Percentiles rank a stretch among this genome's conserved stretches.
phyloP scores from a whole-genome alignment of 2,329 filamentous ascomycete species.

The Penicillium sp. region DNA sequence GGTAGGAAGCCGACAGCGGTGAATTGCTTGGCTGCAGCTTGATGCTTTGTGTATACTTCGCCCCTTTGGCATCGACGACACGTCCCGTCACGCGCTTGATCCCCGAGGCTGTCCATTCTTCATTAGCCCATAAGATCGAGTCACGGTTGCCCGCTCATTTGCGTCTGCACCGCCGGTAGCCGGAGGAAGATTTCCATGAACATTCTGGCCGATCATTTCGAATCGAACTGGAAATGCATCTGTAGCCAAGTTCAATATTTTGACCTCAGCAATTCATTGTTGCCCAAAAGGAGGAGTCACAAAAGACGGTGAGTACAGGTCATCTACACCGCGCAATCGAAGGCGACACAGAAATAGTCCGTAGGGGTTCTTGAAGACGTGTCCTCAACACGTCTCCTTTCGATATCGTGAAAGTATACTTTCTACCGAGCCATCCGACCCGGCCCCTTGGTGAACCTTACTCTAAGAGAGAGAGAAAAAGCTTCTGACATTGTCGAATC shows the following conservation, averaged over 20 bases:
- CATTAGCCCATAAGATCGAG: background rate
- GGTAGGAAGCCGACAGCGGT: slow-evolving; percentile 16
- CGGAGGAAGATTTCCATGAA: slow-evolving; percentile 6
- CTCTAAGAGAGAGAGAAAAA: background rate
- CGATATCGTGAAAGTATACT: slow-evolving; percentile 1
- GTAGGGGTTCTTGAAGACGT: background rate
- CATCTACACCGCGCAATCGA: slow-evolving; percentile 6
- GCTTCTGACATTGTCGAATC: background rate
- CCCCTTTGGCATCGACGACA: background rate
- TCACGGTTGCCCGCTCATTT: slow-evolving; percentile 14
- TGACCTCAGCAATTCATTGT: slow-evolving; percentile 15
- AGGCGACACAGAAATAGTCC: background rate
- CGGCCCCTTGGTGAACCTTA: background rate
- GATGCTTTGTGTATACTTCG: background rate
- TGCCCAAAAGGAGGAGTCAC: slow-evolving; percentile 10
- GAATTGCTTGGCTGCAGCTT: slow-evolving; percentile 25
- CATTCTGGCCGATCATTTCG: slow-evolving; percentile 15
- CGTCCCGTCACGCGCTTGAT: background rate
- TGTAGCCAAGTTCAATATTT: slow-evolving; percentile 24
- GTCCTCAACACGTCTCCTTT: background rate
- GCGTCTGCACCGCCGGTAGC: slow-evolving; percentile 24
- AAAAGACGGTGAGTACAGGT: slow-evolving; percentile 28
- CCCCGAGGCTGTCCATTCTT: background rate
- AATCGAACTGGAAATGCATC: slow-evolving; percentile 14
- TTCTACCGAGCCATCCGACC: background rate